Evolutionary conservation across 1,284 basidiomycete species (phyloP), one percentile per base, ranked within the genome.

Genomic region (Puccinia novopanici): DNA sequence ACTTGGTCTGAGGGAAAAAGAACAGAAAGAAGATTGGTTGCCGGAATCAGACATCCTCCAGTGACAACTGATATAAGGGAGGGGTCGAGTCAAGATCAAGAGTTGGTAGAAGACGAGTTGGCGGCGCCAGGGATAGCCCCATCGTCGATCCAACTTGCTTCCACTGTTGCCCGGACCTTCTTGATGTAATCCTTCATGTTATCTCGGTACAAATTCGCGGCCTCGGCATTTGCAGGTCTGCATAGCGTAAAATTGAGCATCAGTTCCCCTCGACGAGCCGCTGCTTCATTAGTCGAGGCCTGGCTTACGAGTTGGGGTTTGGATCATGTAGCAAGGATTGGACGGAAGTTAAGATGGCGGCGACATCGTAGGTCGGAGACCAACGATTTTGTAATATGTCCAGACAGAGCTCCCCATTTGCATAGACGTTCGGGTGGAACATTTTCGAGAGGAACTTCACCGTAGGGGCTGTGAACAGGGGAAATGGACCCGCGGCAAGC

Each of bases 391-490:
- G 96, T 50, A 99, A 89, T 84, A 98, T 99, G 86, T 98, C 96
- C 68, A 99, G 89, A 86, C 96, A 99, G 75, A 99, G 91, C 86
- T 98, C 96, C 82, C 96, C 96, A 84, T 98, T 98, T 75, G 93
- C 93, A 87, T 98, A 99, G 19, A 99, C 95, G 87, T 98, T 99
- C 0, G 96, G 96, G 86, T 99, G 96, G 88, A 98, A 98, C 95
- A 98, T 98, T 82, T 94, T 91, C 67, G 92, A 94, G 37, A 98
- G 89, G 88, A 99, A 99, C 86, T 96, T 95, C 84, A 98, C 96
- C 1, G 92, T 93, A 6, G 96, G 96, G 0, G 96, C 76, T 79
- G 45, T 34, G 22, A 52, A 52, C 17, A 10, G 42, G 48, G 27
- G 12, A n/a, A 2, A 71, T 50, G 3, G 50, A 42, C 19, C 17